phyloP scores from a whole-genome alignment of 2,329 filamentous ascomycete genomes.

The Venturia asperata region DNA sequence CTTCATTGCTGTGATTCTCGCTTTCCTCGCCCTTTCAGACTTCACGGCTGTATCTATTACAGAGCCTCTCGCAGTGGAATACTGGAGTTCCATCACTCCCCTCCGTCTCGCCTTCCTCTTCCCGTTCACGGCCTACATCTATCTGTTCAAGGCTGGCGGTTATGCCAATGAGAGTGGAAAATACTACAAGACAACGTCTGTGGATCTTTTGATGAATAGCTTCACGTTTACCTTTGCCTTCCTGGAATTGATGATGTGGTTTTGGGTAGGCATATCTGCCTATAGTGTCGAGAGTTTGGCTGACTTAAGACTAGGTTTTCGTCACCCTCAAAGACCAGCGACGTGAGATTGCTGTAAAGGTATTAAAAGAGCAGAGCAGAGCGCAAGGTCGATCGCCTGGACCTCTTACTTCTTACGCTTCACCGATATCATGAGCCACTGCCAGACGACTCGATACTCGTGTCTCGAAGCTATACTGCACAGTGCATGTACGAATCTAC shows the following conservation, averaged over 20 bases:
- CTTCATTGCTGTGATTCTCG: slow-evolving; percentile 61
- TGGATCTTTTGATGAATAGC: slow-evolving; percentile 69
- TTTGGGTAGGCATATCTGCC: slow-evolving; percentile 54
- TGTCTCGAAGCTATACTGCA: not conserved
- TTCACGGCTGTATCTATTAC: slow-evolving; percentile 41
- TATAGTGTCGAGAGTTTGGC: not conserved
- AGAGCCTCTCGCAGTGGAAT: slow-evolving; percentile 37
- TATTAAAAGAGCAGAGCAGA: slow-evolving; percentile 28
- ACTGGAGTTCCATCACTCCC: slow-evolving; percentile 49
- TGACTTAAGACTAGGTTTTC: slow-evolving; percentile 26
- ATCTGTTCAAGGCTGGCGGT: slow-evolving; percentile 52
- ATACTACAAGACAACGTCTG: slow-evolving; percentile 28
- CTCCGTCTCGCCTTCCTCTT: slow-evolving; percentile 61
- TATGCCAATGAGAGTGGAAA: slow-evolving; percentile 31
- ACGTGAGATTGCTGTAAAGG: slow-evolving; percentile 26
- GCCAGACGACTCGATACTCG: not conserved
- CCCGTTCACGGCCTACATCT: slow-evolving; percentile 55
- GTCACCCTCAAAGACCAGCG: slow-evolving; percentile 33
- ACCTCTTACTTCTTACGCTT: not conserved
- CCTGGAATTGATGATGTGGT: slow-evolving; percentile 76
- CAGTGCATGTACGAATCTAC: not conserved
- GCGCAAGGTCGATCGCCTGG: not conserved
- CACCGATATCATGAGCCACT: not conserved
- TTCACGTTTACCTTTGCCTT: slow-evolving; percentile 81
- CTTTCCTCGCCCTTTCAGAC: slow-evolving; percentile 48